Percentiles rank a stretch among this genome's conserved stretches.
Evolutionary conservation across 1,139 yeast genomes (phyloP).

Genomic region (Suhomyces atakaporum): DNA sequence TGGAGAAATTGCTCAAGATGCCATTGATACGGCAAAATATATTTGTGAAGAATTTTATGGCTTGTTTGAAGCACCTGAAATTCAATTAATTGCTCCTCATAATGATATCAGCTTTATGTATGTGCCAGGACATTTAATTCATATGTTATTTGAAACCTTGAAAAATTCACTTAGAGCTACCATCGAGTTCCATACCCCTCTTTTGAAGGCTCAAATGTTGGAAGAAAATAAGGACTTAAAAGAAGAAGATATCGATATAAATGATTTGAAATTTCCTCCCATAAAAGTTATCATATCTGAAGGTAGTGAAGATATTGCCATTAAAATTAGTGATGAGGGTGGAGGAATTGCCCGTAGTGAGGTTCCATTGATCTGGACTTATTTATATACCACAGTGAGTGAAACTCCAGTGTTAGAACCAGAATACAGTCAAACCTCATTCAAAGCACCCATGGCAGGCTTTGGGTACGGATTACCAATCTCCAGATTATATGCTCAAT

Average conservation of each 20-base stretch:
- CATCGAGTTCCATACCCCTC: constrained; percentile 67
- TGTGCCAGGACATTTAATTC: constrained; percentile 87
- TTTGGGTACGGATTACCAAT: constrained; percentile 91
- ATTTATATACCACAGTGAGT: constrained; percentile 84
- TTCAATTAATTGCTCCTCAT: constrained; percentile 70
- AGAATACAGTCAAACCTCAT: constrained; percentile 55
- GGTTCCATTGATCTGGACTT: constrained; percentile 87
- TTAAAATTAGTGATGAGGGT: constrained; percentile 90
- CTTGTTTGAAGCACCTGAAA: constrained; percentile 77
- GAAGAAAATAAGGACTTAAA: constrained; percentile 46
- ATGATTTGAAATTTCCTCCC: constrained; percentile 76
- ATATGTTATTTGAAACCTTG: constrained; percentile 83
- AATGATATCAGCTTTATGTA: constrained; percentile 75
- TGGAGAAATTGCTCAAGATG: constrained; percentile 77
- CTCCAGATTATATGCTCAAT: constrained; percentile 80
- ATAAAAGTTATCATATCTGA: constrained; percentile 88
- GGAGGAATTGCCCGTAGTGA: constrained; percentile 90
- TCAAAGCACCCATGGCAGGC: constrained; percentile 93
- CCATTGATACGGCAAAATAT: constrained; percentile 82
- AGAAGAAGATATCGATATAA: constrained; percentile 50
- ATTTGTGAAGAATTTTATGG: constrained; percentile 90
- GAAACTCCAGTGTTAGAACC: constrained; percentile 70
- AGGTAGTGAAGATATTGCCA: constrained; percentile 91
- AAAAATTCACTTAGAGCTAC: constrained; percentile 85
- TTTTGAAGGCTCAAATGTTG: constrained; percentile 39